These are phyloP conservation scores for Protomyces gravidus DNA, from an alignment of 1,139 yeast species.

Conservation along the genomic window DNA sequence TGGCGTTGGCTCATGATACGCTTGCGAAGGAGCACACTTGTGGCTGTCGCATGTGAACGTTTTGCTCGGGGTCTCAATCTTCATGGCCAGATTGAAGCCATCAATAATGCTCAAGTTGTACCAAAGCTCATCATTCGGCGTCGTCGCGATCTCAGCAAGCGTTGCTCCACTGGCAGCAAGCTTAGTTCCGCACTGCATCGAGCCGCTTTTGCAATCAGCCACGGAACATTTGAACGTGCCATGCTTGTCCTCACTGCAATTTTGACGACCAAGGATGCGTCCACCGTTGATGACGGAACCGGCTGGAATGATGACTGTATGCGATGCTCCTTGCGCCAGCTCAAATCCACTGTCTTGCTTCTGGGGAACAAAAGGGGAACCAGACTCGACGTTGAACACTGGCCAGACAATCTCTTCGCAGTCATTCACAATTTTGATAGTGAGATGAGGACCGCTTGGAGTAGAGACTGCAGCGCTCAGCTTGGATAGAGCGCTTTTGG, in stretches of 20 bases:
- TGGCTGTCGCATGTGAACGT: too few species aligned
- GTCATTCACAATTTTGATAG: neutral
- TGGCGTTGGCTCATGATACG: too few species aligned
- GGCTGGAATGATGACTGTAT: constrained; percentile 2
- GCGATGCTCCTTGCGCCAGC: constrained; percentile 6
- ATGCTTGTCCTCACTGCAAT: neutral
- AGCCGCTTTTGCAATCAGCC: constrained; percentile 9
- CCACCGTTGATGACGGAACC: constrained; percentile 4
- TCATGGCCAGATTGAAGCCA: constrained; percentile 16
- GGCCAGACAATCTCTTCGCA: neutral
- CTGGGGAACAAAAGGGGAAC: neutral
- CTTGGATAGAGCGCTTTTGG: too few species aligned
- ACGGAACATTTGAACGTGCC: neutral
- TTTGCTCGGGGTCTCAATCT: too few species aligned
- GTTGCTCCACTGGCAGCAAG: constrained; percentile 16
- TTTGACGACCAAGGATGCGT: constrained; percentile 12
- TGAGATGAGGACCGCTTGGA: neutral
- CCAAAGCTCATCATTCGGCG: constrained; percentile 4
- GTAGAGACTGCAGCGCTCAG: too few species aligned
- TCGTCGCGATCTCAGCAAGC: constrained; percentile 19
- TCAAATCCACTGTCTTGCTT: constrained; percentile 3
- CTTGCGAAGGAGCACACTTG: too few species aligned
- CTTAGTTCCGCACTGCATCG: neutral
- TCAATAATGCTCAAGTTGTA: constrained; percentile 14
- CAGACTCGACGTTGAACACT: neutral